These are phyloP conservation scores for Fusarium sp. DNA, from an alignment of 2,329 filamentous ascomycete species.

Conservation along the genomic window DNA sequence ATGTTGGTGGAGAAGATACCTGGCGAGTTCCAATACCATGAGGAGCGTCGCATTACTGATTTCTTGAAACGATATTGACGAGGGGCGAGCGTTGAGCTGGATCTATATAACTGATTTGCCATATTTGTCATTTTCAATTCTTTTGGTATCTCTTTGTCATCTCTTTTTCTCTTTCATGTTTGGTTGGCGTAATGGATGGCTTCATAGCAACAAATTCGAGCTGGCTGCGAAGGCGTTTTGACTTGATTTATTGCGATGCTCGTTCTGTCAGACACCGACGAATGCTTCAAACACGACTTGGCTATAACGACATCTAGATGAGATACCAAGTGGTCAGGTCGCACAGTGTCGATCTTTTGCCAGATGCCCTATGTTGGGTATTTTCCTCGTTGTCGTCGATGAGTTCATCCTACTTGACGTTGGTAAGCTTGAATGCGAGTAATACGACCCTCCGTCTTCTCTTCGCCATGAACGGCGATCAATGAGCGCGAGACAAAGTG, in stretches of 20 bases:
- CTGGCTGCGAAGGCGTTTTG: constrained; percentile 9
- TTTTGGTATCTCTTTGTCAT: not conserved
- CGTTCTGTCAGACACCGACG: not conserved
- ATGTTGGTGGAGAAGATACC: constrained; percentile 12
- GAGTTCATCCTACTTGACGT: constrained; percentile 1
- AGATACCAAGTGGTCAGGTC: not conserved
- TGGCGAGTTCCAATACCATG: constrained; percentile 19
- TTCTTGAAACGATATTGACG: constrained; percentile 12
- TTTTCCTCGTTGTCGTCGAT: not conserved
- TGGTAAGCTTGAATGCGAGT: not conserved
- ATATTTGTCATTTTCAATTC: constrained; percentile 1
- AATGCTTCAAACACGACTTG: not conserved
- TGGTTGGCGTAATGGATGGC: constrained; percentile 32
- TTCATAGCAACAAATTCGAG: constrained; percentile 35
- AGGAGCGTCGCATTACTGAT: constrained; percentile 15
- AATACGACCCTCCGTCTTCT: constrained; percentile 13
- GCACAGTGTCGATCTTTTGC: not conserved
- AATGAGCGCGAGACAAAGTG: not conserved
- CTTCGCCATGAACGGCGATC: not conserved
- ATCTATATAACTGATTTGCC: constrained; percentile 11
- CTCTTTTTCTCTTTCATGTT: constrained; percentile 8
- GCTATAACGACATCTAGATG: not conserved
- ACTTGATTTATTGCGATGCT: not conserved
- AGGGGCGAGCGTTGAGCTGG: constrained; percentile 11
- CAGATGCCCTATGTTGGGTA: not conserved